A percentile compares a stretch with the other conserved stretches of the same genome.
Evolutionary conservation across 2,329 filamentous ascomycete species (phyloP).

Genomic region (Cladosporium cucumerinum): DNA sequence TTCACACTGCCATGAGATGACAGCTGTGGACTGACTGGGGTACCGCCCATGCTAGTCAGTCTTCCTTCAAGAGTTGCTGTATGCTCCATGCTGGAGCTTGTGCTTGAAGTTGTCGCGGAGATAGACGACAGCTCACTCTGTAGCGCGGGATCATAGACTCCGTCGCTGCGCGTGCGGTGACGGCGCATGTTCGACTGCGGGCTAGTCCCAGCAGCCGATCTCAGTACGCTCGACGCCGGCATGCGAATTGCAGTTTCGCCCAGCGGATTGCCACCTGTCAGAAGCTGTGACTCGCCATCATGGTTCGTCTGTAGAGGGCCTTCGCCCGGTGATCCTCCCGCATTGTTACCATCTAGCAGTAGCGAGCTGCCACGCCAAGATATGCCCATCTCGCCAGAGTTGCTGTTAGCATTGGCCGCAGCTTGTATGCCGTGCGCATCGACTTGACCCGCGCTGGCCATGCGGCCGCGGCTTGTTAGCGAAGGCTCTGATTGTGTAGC

Average conservation of each 20-base stretch:
- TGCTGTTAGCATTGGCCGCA: neutral
- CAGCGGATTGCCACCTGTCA: neutral
- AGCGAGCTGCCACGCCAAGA: conserved; percentile 12
- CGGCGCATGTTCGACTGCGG: neutral
- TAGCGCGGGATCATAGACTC: conserved; percentile 1
- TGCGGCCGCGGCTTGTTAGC: neutral
- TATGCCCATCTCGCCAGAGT: conserved; percentile 9
- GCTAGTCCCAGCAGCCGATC: neutral
- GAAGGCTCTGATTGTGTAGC: neutral
- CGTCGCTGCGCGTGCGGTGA: conserved; percentile 6
- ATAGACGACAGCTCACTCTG: conserved; percentile 24
- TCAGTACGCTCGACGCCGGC: neutral
- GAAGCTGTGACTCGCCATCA: neutral
- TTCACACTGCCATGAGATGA: neutral
- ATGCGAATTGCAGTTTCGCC: neutral
- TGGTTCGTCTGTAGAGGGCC: neutral
- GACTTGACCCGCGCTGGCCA: conserved; percentile 15
- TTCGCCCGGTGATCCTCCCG: neutral
- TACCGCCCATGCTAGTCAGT: neutral
- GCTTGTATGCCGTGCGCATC: conserved; percentile 7
- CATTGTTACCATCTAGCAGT: neutral
- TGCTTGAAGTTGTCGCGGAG: conserved; percentile 26
- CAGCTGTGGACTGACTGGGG: neutral
- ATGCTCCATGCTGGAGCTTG: conserved; percentile 4
- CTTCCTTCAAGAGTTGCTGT: conserved; percentile 15